These are phyloP conservation scores for Podila clonocystis DNA, from an alignment of 192 early-diverging fungal genomes.

Conservation along the genomic window DNA sequence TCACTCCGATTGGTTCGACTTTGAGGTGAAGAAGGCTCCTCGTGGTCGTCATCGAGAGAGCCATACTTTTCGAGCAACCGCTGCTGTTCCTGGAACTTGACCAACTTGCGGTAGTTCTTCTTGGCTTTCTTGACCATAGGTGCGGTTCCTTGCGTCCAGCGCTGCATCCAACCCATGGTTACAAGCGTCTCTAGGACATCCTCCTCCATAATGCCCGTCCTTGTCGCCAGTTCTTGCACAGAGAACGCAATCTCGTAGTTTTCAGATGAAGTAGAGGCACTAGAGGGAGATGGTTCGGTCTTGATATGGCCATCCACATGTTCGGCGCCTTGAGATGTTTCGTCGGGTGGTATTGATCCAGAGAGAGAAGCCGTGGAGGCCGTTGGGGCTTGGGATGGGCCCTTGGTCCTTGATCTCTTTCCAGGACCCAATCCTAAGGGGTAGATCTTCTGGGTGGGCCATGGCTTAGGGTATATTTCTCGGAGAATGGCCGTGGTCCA, in stretches of 20 bases:
- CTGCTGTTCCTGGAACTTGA: slow-evolving; percentile 42
- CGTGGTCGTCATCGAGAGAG: slow-evolving; percentile 6
- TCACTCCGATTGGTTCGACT: background rate
- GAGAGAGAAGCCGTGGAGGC: background rate
- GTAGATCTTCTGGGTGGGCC: slow-evolving; percentile 16
- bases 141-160: slow-evolving; percentile 50
- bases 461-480: slow-evolving; percentile 52
- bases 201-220: slow-evolving; percentile 76
- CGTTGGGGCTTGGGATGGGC: background rate
- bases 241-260: slow-evolving; percentile 46
- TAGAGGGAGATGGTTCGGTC: background rate
- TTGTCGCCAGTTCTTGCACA: slow-evolving; percentile 59
- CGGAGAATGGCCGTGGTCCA: slow-evolving; percentile 81
- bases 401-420: background rate
- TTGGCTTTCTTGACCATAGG: slow-evolving; percentile 22
- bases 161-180: slow-evolving; percentile 64
- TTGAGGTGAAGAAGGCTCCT: background rate
- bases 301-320: slow-evolving; percentile 4
- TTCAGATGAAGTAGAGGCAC: background rate
- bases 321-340: background rate
- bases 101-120: slow-evolving; percentile 22
- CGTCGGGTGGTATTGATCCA: background rate
- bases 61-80: slow-evolving; percentile 24
- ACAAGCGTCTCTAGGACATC: slow-evolving; percentile 76
- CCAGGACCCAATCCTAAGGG: slow-evolving; percentile 1